Evolutionary conservation across 805 yeast species (phyloP).

Genomic region (Wickerhamiella alocasiicola): DNA sequence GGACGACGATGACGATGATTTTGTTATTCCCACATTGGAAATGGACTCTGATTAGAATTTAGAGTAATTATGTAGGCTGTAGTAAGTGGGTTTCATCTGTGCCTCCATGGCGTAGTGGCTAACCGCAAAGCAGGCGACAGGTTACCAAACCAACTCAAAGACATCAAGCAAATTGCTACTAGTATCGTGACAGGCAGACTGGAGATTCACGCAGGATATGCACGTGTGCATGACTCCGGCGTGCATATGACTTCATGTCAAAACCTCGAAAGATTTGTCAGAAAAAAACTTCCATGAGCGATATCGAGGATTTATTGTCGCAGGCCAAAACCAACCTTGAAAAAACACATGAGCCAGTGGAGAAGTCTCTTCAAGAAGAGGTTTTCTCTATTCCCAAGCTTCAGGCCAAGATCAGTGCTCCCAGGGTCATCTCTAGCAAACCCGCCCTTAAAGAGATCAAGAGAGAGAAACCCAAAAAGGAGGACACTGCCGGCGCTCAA

Average conservation of each 20-base stretch:
- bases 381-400: slow-evolving; percentile 19
- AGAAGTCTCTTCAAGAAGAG: slow-evolving; percentile 20
- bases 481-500: slow-evolving; percentile 37
- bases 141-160: too few species aligned
- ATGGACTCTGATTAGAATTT: slow-evolving; percentile 20
- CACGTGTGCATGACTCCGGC: too few species aligned
- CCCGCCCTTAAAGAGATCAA: slow-evolving; percentile 21
- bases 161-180: too few species aligned
- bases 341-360: not conserved
- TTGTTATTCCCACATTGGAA: slow-evolving; percentile 18
- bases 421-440: not conserved
- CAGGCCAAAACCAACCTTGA: not conserved
- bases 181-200: too few species aligned
- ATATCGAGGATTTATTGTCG: slow-evolving; percentile 6
- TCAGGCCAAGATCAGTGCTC: slow-evolving; percentile 8
- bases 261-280: not conserved
- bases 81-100: too few species aligned
- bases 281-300: slow-evolving; percentile 7
- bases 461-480: slow-evolving; percentile 21
- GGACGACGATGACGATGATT: slow-evolving; percentile 16
- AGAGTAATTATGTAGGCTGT: too few species aligned
- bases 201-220: too few species aligned
- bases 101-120: too few species aligned
- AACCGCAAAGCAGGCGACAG: too few species aligned
- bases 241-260: slow-evolving; percentile 39